Percentiles rank a stretch among this genome's conserved stretches.
These are phyloP conservation scores for Pseudognaphalium luteoalbum DNA, from an alignment of 129 eudicot species.

Conservation along the genomic window DNA sequence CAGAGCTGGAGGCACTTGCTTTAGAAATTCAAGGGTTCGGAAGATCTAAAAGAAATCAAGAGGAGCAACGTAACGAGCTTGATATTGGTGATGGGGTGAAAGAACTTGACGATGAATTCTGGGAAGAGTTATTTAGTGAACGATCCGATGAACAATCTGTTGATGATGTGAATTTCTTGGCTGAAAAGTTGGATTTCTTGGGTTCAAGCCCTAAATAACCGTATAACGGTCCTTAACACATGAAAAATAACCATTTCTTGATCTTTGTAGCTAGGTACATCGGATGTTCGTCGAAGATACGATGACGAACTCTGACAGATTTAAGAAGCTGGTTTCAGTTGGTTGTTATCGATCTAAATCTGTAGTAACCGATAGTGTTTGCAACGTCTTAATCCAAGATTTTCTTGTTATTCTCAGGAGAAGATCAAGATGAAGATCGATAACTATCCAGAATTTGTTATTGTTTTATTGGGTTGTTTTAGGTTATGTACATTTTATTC, in stretches of 20 bases:
- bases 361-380: conserved; percentile 13
- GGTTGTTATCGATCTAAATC: conserved; percentile 21
- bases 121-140: conserved; percentile 78
- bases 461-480: conserved; percentile 18
- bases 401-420: conserved; percentile 47
- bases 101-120: conserved; percentile 86
- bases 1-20: conserved; percentile 92
- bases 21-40: conserved; percentile 91
- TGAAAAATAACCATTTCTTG: conserved; percentile 35
- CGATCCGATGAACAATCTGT: conserved; percentile 42
- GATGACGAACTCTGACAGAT: conserved; percentile 28
- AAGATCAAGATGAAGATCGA: not conserved
- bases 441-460: conserved; percentile 6
- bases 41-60: conserved; percentile 46
- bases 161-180: conserved; percentile 60
- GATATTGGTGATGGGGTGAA: conserved; percentile 39
- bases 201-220: conserved; percentile 56
- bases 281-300: conserved; percentile 33
- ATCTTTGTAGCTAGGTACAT: conserved; percentile 47
- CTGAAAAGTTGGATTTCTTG: conserved; percentile 69
- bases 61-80: conserved; percentile 35
- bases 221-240: conserved; percentile 20
- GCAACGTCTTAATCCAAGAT: conserved; percentile 8
- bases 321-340: conserved; percentile 35
- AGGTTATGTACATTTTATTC: conserved; percentile 15